Percentiles rank a stretch among this genome's conserved stretches.
Evolutionary conservation across 371 early-diverging fungal genomes (phyloP).

Genomic region (Saksenaea oblongispora): DNA sequence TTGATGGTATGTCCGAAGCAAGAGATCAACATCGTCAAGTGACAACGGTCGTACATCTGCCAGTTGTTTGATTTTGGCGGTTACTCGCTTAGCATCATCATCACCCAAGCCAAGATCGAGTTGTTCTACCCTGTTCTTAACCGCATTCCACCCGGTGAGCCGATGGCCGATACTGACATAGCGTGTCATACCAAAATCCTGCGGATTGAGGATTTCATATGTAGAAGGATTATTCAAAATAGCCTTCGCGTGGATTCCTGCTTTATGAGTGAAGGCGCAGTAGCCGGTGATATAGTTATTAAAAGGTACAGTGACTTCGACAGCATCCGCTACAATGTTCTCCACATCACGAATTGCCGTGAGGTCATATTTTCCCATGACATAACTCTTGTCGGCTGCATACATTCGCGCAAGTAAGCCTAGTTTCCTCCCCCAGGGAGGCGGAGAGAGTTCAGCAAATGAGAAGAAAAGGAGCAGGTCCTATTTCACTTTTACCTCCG

Average conservation of each 20-base stretch:
- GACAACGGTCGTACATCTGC: constrained; percentile 91
- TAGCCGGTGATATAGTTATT: constrained; percentile 98
- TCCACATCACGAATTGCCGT: constrained; percentile 89
- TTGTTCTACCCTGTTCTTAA: constrained; percentile 94
- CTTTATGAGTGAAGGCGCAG: constrained; percentile 98
- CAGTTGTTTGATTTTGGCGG: constrained; percentile 89
- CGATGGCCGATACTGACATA: constrained; percentile 96
- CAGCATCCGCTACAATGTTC: constrained; percentile 93
- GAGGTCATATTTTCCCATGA: constrained; percentile 91
- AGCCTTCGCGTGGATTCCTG: constrained; percentile 98
- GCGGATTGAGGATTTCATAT: constrained; percentile 95
- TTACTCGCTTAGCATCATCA: constrained; percentile 89
- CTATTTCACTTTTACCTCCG: constrained; percentile 54
- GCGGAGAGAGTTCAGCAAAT: background rate
- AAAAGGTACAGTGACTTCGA: constrained; percentile 94
- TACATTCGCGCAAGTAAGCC: constrained; percentile 93
- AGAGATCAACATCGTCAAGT: constrained; percentile 87
- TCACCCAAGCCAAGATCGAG: constrained; percentile 83
- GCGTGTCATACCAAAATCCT: constrained; percentile 97
- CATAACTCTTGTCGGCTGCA: constrained; percentile 85
- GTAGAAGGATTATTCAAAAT: constrained; percentile 96
- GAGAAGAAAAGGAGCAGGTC: background rate
- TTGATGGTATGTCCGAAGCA: constrained; percentile 37
- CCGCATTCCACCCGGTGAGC: constrained; percentile 97
- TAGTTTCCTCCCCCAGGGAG: background rate